A percentile compares a stretch with the other conserved stretches of the same genome.
phyloP scores from a whole-genome alignment of 2,329 filamentous ascomycete species.

The Coniosporium tulheliwenetii region DNA sequence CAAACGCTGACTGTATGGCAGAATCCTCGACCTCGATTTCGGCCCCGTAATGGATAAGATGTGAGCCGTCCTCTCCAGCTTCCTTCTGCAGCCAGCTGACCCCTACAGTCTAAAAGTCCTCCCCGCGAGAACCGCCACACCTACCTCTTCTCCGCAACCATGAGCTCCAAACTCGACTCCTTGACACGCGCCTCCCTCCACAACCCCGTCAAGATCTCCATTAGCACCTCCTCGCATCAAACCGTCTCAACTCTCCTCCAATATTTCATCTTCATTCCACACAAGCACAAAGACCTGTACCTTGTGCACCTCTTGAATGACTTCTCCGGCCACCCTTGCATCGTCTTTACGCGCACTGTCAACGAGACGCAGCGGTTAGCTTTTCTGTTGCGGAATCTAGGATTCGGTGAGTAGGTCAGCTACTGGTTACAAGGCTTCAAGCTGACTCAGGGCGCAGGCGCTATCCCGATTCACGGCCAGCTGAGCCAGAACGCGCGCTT shows the following conservation, averaged over 20 bases:
- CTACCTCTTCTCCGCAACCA: conserved; percentile 86
- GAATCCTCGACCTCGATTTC: conserved; percentile 86
- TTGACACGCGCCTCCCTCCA: conserved; percentile 78
- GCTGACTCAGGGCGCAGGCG: conserved; percentile 27
- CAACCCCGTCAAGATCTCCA: conserved; percentile 69
- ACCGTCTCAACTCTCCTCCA: conserved; percentile 82
- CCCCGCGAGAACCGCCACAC: conserved; percentile 52
- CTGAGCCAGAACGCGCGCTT: conserved; percentile 76
- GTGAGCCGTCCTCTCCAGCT: too few relatives aligned
- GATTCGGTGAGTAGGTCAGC: conserved; percentile 45
- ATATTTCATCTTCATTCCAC: conserved; percentile 72
- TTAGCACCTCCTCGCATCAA: conserved; percentile 73
- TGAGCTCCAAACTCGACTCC: conserved; percentile 84
- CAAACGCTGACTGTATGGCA: conserved; percentile 7
- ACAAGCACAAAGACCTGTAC: conserved; percentile 78
- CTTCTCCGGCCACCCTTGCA: conserved; percentile 68
- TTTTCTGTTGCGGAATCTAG: conserved; percentile 67
- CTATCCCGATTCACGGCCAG: conserved; percentile 85
- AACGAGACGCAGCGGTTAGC: conserved; percentile 78
- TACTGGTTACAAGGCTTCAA: too few relatives aligned
- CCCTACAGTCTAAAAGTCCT: conserved; percentile 47
- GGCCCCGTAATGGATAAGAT: conserved; percentile 87
- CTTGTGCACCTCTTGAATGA: conserved; percentile 78
- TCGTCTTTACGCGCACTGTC: conserved; percentile 86
- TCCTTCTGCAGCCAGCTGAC: too few relatives aligned